These are phyloP conservation scores for Tuber calosporum DNA, from an alignment of 495 filamentous ascomycete species.

Conservation along the genomic window DNA sequence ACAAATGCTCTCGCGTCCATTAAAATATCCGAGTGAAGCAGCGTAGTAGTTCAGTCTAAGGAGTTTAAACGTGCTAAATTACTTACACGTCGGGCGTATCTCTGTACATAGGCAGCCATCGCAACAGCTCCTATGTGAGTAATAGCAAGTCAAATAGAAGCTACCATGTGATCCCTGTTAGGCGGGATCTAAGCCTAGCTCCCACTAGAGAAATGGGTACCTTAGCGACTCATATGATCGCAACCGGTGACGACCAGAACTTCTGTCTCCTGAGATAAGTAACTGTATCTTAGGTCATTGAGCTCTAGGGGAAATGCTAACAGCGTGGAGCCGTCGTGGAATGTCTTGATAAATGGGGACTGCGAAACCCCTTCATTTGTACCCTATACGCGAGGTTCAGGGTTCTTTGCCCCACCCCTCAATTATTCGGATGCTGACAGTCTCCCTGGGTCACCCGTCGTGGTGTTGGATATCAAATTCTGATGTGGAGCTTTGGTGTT, in stretches of 20 bases:
- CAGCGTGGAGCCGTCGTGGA: neutral
- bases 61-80: neutral
- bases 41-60: conserved; percentile 1
- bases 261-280: neutral
- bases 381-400: neutral
- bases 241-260: neutral
- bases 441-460: neutral
- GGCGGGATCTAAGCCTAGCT: neutral
- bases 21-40: neutral
- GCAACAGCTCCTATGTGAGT: neutral
- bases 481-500: neutral
- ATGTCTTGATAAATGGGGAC: neutral
- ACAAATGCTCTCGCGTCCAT: neutral
- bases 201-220: neutral
- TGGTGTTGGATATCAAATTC: neutral
- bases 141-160: neutral
- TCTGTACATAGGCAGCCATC: neutral
- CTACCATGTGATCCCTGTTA: neutral
- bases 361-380: neutral
- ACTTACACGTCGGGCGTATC: neutral
- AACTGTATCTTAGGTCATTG: neutral
- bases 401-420: neutral
- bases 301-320: neutral
- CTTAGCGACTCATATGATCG: neutral
- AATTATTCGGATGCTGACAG: neutral